Base-by-base conservation (phyloP, 805 yeast species). In the Wickerhamiella galacta region DNA sequence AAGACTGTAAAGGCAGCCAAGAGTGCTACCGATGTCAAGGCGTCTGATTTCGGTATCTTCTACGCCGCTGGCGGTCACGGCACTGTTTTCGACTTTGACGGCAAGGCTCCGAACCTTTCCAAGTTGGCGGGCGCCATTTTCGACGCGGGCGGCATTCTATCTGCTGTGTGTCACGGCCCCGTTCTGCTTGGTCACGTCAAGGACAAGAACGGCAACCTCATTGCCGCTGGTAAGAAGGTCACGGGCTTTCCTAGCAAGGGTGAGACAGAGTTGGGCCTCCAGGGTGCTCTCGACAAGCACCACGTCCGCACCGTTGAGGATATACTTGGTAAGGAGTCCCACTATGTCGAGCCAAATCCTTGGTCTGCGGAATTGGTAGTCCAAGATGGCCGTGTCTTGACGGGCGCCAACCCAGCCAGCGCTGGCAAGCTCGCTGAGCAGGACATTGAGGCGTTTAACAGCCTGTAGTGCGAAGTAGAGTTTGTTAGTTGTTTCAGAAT, bases 81-180 rank as follows among this genome's bases (percentile, higher is more conserved):
- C 20, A 57, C 75, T 19, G 41, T 64, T 25, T 68, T 62, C 41
- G 81, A 73, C 49, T 71, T 60, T 52, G 74, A 74, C 28, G 45
- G 37, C 21, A 55, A 48, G 3, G 75, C 75, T 11, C 51, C 47
- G 4, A 59, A 47, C 12, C 52, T 72, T 33, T 70, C 64, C 35
- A 39, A 47, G 16, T 36, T 68, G 27, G 74, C 71, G 15, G 51
- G 56, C 19, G 52, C 56, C 16, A 62, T 72, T 31, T 69, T 64
- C 47, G 54, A 52, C 20, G 51, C 62, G 15, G 68, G 66, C 25
- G 78, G 77, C 31, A 63, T 70, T 25, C 63, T 73, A 16, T 52
- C 71, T 27, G 76, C 79, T 11, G 79, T 73, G 6, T 73, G 81
- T 51, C 79, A 73, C 42, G 81, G 77, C 6, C 75, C 76, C n/a